Evolutionary conservation across 176 grass and related monocot species (phyloP).

Genomic region (Zea mays): DNA sequence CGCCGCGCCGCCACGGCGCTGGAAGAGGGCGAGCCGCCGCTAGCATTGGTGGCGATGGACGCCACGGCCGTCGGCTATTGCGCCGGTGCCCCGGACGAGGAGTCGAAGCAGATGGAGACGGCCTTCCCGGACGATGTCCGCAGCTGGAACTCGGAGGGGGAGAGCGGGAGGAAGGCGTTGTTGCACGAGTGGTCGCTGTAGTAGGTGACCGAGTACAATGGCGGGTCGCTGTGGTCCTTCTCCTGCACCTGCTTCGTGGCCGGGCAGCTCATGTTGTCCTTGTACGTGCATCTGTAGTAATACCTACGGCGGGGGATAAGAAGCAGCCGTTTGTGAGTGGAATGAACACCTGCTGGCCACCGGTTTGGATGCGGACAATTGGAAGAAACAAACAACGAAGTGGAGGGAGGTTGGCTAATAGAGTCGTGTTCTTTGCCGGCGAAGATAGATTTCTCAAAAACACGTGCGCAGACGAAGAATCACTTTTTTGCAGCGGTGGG

Average conservation of each 20-base stretch:
- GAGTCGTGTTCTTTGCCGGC: too few relatives aligned
- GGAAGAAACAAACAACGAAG: too few relatives aligned
- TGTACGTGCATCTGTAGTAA: constrained; percentile 68
- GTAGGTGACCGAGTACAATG: constrained; percentile 45
- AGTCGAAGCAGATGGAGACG: constrained; percentile 62
- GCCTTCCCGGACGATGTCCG: constrained; percentile 48
- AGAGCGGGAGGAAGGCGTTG: constrained; percentile 48
- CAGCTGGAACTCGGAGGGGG: constrained; percentile 45
- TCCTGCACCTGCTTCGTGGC: constrained; percentile 63
- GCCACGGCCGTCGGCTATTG: constrained; percentile 22
- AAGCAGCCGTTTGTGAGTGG: too few relatives aligned
- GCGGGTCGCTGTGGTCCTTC: constrained; percentile 37
- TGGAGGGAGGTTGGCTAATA: too few relatives aligned
- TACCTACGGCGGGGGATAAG: constrained; percentile 27
- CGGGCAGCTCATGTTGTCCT: constrained; percentile 55
- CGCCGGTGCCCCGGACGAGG: constrained; percentile 11
- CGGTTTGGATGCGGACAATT: too few relatives aligned
- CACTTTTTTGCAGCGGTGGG: not conserved
- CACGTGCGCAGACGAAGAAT: not conserved
- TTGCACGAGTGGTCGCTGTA: constrained; percentile 61
- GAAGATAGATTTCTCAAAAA: not conserved
- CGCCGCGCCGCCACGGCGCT: not conserved
- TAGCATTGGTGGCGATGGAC: not conserved
- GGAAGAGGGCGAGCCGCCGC: constrained; percentile 44
- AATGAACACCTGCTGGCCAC: too few relatives aligned